Percentiles rank a stretch among this genome's conserved stretches.
These are phyloP conservation scores for Deuterostichococcus epilithicus DNA, from an alignment of 139 green algal genomes.

Conservation along the genomic window DNA sequence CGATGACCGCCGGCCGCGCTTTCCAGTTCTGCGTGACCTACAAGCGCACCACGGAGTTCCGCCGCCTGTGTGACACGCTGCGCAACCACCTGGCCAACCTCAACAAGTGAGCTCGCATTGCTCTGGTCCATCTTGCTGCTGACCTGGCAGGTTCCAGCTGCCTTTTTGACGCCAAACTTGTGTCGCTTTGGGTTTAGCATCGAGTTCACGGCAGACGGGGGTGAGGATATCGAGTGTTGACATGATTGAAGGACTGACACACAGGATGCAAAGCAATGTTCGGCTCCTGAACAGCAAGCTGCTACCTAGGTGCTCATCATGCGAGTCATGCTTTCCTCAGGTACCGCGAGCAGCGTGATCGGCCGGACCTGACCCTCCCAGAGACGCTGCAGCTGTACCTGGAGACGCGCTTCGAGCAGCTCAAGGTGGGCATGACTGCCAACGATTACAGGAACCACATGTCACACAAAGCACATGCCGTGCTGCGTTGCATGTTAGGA, in stretches of 20 bases:
- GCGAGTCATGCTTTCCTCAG: constrained; percentile 6
- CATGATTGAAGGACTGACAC: too few relatives aligned
- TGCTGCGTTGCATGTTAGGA: too few relatives aligned
- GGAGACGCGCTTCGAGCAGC: constrained; percentile 97
- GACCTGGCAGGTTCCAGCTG: not conserved
- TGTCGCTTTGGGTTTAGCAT: not conserved
- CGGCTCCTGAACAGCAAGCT: not conserved
- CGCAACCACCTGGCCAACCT: constrained; percentile 95
- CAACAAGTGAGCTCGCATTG: constrained; percentile 64
- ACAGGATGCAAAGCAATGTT: not conserved
- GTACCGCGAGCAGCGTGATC: constrained; percentile 81
- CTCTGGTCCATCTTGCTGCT: not conserved
- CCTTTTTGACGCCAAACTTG: not conserved
- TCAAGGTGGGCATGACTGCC: constrained; percentile 61
- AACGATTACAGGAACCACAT: not conserved
- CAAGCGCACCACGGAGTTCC: constrained; percentile 97
- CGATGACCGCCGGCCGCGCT: constrained; percentile 74
- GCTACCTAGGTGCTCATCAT: not conserved
- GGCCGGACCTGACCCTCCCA: constrained; percentile 84
- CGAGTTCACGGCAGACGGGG: not conserved
- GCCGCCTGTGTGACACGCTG: constrained; percentile 96
- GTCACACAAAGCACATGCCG: not conserved
- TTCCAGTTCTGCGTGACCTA: constrained; percentile 94
- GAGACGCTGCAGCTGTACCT: constrained; percentile 90
- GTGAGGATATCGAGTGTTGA: not conserved